Percentiles rank a stretch among this genome's conserved stretches.
Conservation (phyloP, 495 filamentous ascomycete genomes). For the Schizothecium vesticola region DNA sequence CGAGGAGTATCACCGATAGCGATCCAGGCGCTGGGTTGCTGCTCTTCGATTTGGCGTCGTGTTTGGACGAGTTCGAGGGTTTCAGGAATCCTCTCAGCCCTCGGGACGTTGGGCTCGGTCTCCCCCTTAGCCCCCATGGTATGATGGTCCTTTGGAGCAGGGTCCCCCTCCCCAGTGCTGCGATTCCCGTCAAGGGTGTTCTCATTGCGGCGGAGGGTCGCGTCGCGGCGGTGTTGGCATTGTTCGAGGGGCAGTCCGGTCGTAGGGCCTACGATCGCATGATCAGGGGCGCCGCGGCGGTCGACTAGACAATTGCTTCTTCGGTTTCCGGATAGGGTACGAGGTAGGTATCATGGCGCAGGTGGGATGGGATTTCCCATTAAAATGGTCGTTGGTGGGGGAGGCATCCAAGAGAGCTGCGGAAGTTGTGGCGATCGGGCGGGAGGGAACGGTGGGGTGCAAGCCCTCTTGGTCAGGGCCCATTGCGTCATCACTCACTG, state of each 20-base stretch:
- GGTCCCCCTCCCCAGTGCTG: not conserved
- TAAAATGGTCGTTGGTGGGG: not conserved
- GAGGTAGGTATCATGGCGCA: not conserved
- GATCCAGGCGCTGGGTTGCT: constrained; percentile 10
- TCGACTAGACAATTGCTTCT: not conserved
- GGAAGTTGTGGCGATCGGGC: not conserved
- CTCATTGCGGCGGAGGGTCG: not conserved
- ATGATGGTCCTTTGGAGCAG: not conserved
- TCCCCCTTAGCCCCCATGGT: not conserved
- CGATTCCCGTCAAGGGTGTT: not conserved
- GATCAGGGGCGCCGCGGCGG: not conserved
- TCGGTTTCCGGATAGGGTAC: not conserved
- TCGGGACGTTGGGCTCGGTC: not conserved
- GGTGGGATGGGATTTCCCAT: not conserved
- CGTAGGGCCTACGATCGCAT: not conserved
- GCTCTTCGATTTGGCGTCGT: constrained; percentile 9
- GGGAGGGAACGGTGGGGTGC: not conserved
- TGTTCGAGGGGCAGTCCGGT: not conserved
- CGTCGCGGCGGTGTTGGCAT: not conserved
- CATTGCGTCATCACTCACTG: not conserved
- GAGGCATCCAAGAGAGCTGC: not conserved
- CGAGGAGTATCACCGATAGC: constrained; percentile 26
- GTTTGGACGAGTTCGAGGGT: constrained; percentile 10
- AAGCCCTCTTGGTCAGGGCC: not conserved
- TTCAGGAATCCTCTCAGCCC: not conserved